Conservation (phyloP, 2,329 filamentous ascomycete genomes). For the Colletotrichum sp. region DNA sequence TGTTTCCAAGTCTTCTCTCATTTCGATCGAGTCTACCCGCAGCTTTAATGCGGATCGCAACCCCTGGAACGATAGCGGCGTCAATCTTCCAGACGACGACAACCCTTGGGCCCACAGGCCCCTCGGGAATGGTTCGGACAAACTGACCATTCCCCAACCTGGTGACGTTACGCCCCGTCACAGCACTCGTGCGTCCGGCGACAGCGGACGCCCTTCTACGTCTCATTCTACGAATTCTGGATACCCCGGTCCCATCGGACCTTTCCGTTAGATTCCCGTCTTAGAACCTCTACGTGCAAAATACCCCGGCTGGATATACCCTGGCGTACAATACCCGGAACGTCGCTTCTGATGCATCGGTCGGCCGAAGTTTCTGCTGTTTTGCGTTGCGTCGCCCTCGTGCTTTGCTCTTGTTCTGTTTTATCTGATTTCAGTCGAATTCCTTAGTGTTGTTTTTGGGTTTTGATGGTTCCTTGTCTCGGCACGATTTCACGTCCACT, state of each 20-base stretch:
- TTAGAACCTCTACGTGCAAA: slow-evolving; percentile 57
- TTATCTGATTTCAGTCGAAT: slow-evolving; percentile 21
- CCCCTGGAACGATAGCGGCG: slow-evolving; percentile 97
- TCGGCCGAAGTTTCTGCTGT: slow-evolving; percentile 43
- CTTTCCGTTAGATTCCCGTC: slow-evolving; percentile 77
- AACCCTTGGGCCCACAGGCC: slow-evolving; percentile 68
- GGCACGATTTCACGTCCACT: slow-evolving; percentile 24
- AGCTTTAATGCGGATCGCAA: slow-evolving; percentile 92
- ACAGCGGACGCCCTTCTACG: slow-evolving; percentile 91
- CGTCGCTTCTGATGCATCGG: slow-evolving; percentile 49
- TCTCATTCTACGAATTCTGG: slow-evolving; percentile 95
- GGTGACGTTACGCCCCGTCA: slow-evolving; percentile 87
- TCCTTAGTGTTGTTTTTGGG: slow-evolving; percentile 19
- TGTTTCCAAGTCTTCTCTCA: slow-evolving; percentile 92
- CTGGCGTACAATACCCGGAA: slow-evolving; percentile 65
- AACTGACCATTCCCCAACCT: slow-evolving; percentile 70
- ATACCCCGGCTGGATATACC: slow-evolving; percentile 71
- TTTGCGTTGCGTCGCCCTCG: slow-evolving; percentile 22
- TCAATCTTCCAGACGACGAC: slow-evolving; percentile 92
- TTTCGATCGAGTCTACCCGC: slow-evolving; percentile 93
- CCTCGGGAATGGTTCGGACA: slow-evolving; percentile 70
- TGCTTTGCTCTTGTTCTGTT: slow-evolving; percentile 29
- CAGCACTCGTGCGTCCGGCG: slow-evolving; percentile 81
- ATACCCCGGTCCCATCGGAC: slow-evolving; percentile 92
- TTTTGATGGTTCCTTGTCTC: slow-evolving; percentile 23